phyloP scores from a whole-genome alignment of 768 basidiomycete genomes.

The Tricholoma saponaceum region DNA sequence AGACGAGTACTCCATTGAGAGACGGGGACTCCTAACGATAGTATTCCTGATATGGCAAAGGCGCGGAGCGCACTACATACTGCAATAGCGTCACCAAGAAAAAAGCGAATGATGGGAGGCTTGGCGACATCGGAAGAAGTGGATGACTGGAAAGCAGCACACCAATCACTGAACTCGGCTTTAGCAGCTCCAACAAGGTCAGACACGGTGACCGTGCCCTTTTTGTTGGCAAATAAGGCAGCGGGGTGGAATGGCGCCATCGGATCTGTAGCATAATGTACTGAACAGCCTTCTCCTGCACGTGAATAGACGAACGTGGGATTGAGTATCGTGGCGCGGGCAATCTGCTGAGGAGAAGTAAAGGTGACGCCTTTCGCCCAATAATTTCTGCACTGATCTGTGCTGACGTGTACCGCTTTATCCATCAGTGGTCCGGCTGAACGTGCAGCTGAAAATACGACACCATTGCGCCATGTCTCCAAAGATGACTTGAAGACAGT shows the following conservation, averaged over 20 bases:
- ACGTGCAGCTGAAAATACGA: conserved; percentile 2
- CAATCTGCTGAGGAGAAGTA: conserved; percentile 9
- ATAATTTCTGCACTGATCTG: conserved; percentile 16
- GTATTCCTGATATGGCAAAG: neutral
- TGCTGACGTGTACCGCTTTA: neutral
- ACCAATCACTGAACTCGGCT: neutral
- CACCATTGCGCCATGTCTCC: neutral
- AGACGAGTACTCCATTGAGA: conserved; percentile 21
- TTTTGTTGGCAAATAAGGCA: conserved; percentile 15
- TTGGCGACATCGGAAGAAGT: neutral
- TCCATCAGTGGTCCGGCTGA: conserved; percentile 4
- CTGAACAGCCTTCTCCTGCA: conserved; percentile 23
- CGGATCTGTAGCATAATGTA: conserved; percentile 33
- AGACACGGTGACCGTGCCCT: neutral
- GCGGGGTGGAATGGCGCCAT: conserved; percentile 29
- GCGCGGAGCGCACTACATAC: too few relatives aligned
- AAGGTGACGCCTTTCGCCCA: conserved; percentile 31
- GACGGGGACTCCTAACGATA: conserved; percentile 11
- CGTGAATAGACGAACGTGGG: conserved; percentile 31
- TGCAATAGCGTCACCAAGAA: too few relatives aligned
- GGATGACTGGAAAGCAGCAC: too few relatives aligned
- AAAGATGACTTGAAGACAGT: conserved; percentile 3
- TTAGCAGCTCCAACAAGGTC: conserved; percentile 10
- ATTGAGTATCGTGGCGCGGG: conserved; percentile 24
- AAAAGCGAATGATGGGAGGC: neutral